Percentiles rank a stretch among this genome's conserved stretches.
Conservation (phyloP, 139 green algal species). For the Tetraselmis chui region DNA sequence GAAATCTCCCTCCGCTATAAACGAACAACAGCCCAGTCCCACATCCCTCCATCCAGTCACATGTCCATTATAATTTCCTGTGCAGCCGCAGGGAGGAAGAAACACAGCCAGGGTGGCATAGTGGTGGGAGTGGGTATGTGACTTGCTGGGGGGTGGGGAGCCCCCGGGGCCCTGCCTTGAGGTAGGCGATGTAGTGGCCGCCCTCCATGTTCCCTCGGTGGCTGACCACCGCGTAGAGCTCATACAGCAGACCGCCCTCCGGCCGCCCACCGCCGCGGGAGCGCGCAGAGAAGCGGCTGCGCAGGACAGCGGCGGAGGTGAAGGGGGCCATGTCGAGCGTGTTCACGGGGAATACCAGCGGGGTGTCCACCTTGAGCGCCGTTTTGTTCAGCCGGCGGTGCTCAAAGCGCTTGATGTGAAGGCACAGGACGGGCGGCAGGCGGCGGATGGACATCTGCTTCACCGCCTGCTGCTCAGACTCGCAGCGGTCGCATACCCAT, state of each 20-base stretch:
- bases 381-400: constrained; percentile 27
- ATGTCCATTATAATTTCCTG: no score
- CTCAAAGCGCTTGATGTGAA: constrained; percentile 92
- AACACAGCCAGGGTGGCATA: no score
- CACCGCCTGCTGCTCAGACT: constrained; percentile 21
- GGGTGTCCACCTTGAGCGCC: constrained; percentile 66
- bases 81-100: no score
- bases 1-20: no score
- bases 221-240: constrained; percentile 77
- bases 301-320: constrained; percentile 49
- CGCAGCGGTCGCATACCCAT: constrained; percentile 54
- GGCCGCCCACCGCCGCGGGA: background rate
- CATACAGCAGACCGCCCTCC: constrained; percentile 40
- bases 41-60: no score
- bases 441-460: constrained; percentile 84
- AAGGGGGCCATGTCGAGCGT: constrained; percentile 76
- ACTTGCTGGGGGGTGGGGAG: no score
- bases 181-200: constrained; percentile 79
- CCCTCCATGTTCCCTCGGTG: constrained; percentile 64
- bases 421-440: constrained; percentile 73
- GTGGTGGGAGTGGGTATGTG: no score
- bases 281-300: constrained; percentile 4
- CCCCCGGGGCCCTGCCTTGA: no score
- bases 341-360: constrained; percentile 58
- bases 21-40: no score